Conservation (phyloP, 257 asterid species). For the Nicotiana tabacum region DNA sequence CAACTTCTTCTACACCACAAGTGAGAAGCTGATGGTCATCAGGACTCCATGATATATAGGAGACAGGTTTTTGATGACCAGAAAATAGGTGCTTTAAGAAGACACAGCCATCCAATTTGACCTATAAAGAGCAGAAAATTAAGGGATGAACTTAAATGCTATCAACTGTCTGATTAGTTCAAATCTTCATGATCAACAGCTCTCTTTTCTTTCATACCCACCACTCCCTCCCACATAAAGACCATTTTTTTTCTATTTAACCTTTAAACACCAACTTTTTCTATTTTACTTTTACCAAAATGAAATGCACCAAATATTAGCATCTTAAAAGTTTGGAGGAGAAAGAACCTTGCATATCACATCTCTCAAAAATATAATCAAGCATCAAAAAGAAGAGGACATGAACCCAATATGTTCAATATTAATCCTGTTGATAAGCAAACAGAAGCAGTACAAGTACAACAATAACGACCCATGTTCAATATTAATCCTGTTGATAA, state of each 20-base stretch:
- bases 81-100: conserved; percentile 42
- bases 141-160: neutral
- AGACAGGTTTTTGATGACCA: conserved; percentile 70
- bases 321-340: neutral
- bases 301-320: neutral
- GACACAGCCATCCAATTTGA: conserved; percentile 44
- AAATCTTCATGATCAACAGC: conserved; percentile 3
- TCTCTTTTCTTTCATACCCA: neutral
- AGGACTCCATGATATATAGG: conserved; percentile 80
- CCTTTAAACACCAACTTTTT: neutral
- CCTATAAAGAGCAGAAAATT: conserved; percentile 33
- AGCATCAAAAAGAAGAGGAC: neutral
- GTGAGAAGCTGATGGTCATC: conserved; percentile 74
- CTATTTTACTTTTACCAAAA: neutral
- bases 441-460: neutral
- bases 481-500: neutral
- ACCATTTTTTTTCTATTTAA: neutral
- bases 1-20: conserved; percentile 78
- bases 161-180: neutral
- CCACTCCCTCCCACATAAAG: neutral
- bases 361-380: neutral
- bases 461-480: neutral
- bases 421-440: neutral
- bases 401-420: neutral
- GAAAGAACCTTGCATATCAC: neutral